Percentiles rank a stretch among this genome's conserved stretches.
Evolutionary conservation across 2,329 filamentous ascomycete genomes (phyloP).

Genomic region (Fusarium duplospermum): DNA sequence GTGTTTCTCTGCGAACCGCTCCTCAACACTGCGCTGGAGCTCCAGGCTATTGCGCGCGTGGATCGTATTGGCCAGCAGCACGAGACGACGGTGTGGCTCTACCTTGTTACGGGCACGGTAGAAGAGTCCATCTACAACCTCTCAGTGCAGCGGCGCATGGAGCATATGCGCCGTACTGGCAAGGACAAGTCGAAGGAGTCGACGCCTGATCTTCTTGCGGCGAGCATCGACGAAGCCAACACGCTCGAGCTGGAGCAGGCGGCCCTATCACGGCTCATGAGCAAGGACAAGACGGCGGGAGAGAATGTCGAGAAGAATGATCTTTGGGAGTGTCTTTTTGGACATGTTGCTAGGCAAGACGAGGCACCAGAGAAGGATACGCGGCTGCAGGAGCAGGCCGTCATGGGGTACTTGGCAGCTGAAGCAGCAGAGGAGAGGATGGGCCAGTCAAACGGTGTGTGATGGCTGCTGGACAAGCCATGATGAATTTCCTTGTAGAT

Average conservation of each 20-base stretch:
- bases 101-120: constrained; percentile 89
- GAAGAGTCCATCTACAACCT: constrained; percentile 93
- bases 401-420: constrained; percentile 57
- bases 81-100: constrained; percentile 94
- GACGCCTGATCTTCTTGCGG: constrained; percentile 64
- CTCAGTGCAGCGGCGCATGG: constrained; percentile 80
- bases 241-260: constrained; percentile 84
- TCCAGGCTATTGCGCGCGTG: constrained; percentile 94
- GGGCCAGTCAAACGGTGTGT: constrained; percentile 2
- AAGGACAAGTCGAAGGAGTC: constrained; percentile 56
- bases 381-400: constrained; percentile 48
- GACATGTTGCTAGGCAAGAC: constrained; percentile 57
- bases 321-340: constrained; percentile 91
- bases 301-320: constrained; percentile 84
- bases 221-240: constrained; percentile 83
- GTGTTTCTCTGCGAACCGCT: constrained; percentile 95
- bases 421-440: constrained; percentile 57
- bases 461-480: not conserved
- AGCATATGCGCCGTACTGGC: constrained; percentile 71
- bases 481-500: not conserved
- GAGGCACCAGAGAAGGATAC: constrained; percentile 39
- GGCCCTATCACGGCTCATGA: constrained; percentile 76
- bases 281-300: constrained; percentile 75
- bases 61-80: constrained; percentile 92
- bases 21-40: constrained; percentile 91